Evolutionary conservation across 2,329 filamentous ascomycete species (phyloP), one percentile per base, ranked within the genome.

Genomic region (Curvularia eragrostidis): DNA sequence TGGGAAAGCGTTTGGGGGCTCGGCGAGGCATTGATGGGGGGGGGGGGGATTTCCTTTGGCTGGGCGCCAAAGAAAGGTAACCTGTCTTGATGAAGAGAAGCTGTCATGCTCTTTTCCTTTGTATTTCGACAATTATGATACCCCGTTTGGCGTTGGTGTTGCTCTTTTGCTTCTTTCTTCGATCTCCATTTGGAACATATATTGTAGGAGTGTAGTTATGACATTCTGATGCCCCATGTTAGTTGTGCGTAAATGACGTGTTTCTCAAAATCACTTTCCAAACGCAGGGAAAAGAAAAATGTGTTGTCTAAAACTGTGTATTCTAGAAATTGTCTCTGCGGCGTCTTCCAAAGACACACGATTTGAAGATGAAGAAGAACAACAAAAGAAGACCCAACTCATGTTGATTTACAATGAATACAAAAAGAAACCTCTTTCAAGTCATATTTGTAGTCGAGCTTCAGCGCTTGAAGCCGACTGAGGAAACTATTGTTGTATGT

Each of bases 391-490:
- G 13, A 4, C 32, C 15, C 32, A 15, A n/a, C 32, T 13, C n/a
- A n/a, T 36, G 13, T 15, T 36, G 15, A 36, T 36, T 36, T 36
- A 36, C 32, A 36, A 36, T n/a, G 32, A 36, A 36, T 36, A 36
- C n/a, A n/a, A n/a, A n/a, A n/a, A 36, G 32, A 36, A 36, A 36
- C 4, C 13, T 15, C 6, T 30, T 12, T 5, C 3, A 36, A 15
- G 32, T 15, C 10, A 32, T 21, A 5, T 3, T n/a, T 19, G 43
- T 30, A n/a, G 50, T 63, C 61, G 59, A 64, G 68, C 69, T 72
- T 72, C 70, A 72, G 70, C 70, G 66, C 70, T 72, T 72, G 70
- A 72, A 72, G 70, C 69, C 61, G 54, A 66, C 38, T 62, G 47
- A 46, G 36, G 41, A 57, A 44, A 48, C 42, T 32, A 41, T 26